A percentile compares a stretch with the other conserved stretches of the same genome.
phyloP scores from a whole-genome alignment of 805 yeast species.

The Debaryomyces prosopidis region DNA sequence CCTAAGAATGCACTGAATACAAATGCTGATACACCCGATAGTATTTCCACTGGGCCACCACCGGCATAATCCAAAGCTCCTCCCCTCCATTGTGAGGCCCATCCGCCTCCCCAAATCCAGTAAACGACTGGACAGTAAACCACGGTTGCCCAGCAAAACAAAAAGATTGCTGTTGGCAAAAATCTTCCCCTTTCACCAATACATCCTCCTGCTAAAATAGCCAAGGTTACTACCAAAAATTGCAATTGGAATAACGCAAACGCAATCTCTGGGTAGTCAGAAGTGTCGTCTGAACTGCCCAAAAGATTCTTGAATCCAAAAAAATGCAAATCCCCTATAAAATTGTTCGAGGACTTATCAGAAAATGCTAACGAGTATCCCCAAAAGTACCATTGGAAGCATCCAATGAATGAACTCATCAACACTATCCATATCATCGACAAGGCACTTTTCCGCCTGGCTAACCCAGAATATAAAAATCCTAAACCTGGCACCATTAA shows the following conservation, averaged over 20 bases:
- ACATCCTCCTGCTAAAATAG: slow-evolving; percentile 87
- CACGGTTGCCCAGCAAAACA: slow-evolving; percentile 85
- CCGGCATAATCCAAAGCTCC: slow-evolving; percentile 97
- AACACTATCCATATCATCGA: slow-evolving; percentile 82
- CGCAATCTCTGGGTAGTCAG: slow-evolving; percentile 75
- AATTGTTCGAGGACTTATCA: slow-evolving; percentile 73
- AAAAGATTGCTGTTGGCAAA: slow-evolving; percentile 77
- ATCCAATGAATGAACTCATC: slow-evolving; percentile 69
- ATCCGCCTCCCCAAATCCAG: slow-evolving; percentile 96
- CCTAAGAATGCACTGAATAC: slow-evolving; percentile 83
- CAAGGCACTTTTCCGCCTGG: slow-evolving; percentile 86
- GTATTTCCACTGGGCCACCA: slow-evolving; percentile 95
- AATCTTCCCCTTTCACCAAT: slow-evolving; percentile 89
- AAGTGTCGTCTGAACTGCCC: slow-evolving; percentile 39
- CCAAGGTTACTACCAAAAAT: slow-evolving; percentile 88
- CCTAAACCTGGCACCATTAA: slow-evolving; percentile 96
- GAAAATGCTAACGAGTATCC: slow-evolving; percentile 94
- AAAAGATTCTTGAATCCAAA: slow-evolving; percentile 80
- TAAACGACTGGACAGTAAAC: slow-evolving; percentile 94
- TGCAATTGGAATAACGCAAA: slow-evolving; percentile 88
- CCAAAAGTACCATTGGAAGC: slow-evolving; percentile 97
- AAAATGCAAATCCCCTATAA: slow-evolving; percentile 81
- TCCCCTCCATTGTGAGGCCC: slow-evolving; percentile 78
- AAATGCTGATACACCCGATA: slow-evolving; percentile 88
- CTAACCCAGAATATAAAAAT: slow-evolving; percentile 86